phyloP scores from a whole-genome alignment of 768 basidiomycete species.

The Bullera alba region DNA sequence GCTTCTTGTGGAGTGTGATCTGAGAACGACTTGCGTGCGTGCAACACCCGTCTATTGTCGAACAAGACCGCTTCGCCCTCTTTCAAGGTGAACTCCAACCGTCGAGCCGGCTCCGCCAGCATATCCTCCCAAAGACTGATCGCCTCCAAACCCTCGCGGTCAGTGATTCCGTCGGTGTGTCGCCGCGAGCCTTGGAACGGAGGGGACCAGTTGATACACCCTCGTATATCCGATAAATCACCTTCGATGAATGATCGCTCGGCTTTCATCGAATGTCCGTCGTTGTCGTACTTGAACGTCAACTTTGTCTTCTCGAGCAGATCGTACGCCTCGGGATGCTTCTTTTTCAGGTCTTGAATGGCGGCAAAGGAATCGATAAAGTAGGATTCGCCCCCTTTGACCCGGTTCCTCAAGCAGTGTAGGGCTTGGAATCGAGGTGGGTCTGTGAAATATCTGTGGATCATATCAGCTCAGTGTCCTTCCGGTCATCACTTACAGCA shows the following conservation, averaged over 20 bases:
- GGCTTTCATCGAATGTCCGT: slow-evolving; percentile 70
- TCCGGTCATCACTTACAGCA: slow-evolving; percentile 59
- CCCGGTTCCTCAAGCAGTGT: slow-evolving; percentile 79
- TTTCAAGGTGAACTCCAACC: slow-evolving; percentile 59
- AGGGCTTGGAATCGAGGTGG: slow-evolving; percentile 90
- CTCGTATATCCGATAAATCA: background rate
- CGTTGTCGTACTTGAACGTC: slow-evolving; percentile 88
- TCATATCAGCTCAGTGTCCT: background rate
- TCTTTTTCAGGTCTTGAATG: slow-evolving; percentile 52
- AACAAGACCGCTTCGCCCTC: slow-evolving; percentile 86
- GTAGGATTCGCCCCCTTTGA: slow-evolving; percentile 72
- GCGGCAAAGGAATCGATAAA: slow-evolving; percentile 75
- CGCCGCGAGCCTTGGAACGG: slow-evolving; percentile 73
- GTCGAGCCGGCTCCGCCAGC: slow-evolving; percentile 53
- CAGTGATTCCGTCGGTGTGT: background rate
- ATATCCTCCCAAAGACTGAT: slow-evolving; percentile 57
- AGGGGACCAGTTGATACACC: slow-evolving; percentile 67
- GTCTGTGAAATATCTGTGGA: slow-evolving; percentile 71
- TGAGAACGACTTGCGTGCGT: slow-evolving; percentile 75
- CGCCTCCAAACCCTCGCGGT: slow-evolving; percentile 44
- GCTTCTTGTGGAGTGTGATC: slow-evolving; percentile 42
- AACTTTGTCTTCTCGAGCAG: slow-evolving; percentile 57
- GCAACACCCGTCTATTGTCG: slow-evolving; percentile 82
- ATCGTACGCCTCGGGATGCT: slow-evolving; percentile 54
- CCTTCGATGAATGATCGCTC: slow-evolving; percentile 58